These are phyloP conservation scores for Plantago major DNA, from an alignment of 257 asterid genomes.

Conservation along the genomic window DNA sequence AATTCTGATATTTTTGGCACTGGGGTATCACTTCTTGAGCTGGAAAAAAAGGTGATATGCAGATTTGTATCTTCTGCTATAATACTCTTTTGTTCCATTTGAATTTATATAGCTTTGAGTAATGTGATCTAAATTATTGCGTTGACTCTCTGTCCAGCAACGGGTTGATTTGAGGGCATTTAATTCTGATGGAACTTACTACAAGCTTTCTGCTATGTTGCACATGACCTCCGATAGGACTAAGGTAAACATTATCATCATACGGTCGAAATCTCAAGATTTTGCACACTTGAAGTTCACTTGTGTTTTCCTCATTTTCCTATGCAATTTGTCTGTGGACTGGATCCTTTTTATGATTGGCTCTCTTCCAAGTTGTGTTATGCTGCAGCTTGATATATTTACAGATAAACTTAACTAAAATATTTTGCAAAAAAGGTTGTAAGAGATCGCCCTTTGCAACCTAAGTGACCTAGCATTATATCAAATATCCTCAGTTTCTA, in stretches of 20 bases:
- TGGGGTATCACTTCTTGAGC: conserved; percentile 93
- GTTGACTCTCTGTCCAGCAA: conserved; percentile 56
- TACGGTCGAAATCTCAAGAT: neutral
- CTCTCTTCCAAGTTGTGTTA: no score
- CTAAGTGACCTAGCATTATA: no score
- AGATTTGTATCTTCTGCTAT: conserved; percentile 9
- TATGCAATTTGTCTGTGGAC: no score
- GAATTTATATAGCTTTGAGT: conserved; percentile 1
- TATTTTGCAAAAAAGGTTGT: no score
- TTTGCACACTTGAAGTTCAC: neutral
- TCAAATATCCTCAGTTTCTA: no score
- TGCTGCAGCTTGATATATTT: no score
- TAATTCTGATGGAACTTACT: conserved; percentile 69
- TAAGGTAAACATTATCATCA: conserved; percentile 51
- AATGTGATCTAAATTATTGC: neutral
- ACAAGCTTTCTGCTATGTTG: conserved; percentile 87
- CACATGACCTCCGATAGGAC: conserved; percentile 99
- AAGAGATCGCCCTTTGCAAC: no score
- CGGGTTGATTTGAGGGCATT: conserved; percentile 80
- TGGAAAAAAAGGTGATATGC: conserved; percentile 87
- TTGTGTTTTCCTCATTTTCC: no score
- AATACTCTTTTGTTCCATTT: conserved; percentile 14
- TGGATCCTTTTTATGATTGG: no score
- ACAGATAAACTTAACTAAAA: no score
- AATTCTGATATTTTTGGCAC: conserved; percentile 75